Evolutionary conservation across 306 rosid species (phyloP).

Genomic region (Quillaja saponaria): DNA sequence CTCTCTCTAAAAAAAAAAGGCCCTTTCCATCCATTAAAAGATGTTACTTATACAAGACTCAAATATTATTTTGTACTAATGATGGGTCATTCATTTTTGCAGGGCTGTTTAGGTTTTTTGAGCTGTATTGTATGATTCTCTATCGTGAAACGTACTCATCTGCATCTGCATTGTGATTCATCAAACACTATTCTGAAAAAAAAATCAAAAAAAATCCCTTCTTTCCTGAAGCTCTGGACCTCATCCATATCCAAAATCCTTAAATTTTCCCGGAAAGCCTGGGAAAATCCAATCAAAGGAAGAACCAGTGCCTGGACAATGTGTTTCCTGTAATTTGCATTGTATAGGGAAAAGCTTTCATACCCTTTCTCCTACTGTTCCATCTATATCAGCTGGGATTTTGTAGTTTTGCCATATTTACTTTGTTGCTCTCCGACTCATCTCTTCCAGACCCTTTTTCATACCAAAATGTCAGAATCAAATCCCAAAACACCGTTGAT

Average conservation of each 20-base stretch:
- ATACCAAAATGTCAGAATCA: slow-evolving; percentile 42
- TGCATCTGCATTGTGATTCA: neutral
- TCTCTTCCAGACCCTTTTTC: neutral
- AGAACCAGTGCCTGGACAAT: too few species aligned
- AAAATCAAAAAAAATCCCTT: too few species aligned
- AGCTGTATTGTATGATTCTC: slow-evolving; percentile 23
- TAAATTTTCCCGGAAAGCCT: neutral
- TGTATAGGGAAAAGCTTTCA: slow-evolving; percentile 14
- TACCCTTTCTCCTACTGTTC: slow-evolving; percentile 18
- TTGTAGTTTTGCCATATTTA: slow-evolving; percentile 2
- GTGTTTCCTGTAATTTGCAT: slow-evolving; percentile 14
- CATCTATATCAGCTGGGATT: slow-evolving; percentile 20
- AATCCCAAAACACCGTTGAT: slow-evolving; percentile 31
- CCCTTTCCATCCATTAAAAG: too few species aligned
- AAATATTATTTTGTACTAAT: slow-evolving; percentile 10
- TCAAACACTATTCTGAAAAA: neutral
- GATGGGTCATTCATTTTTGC: slow-evolving; percentile 33
- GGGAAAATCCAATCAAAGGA: slow-evolving; percentile 5
- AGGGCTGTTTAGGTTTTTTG: slow-evolving; percentile 29
- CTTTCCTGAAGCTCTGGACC: neutral
- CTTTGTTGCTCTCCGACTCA: slow-evolving; percentile 4
- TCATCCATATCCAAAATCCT: neutral
- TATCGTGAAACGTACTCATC: neutral
- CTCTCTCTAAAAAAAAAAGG: slow-evolving; percentile 4
- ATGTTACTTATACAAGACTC: slow-evolving; percentile 7